Base-by-base conservation (phyloP, 1,284 basidiomycete genomes). In the Rhodotorula mucilaginosa region DNA sequence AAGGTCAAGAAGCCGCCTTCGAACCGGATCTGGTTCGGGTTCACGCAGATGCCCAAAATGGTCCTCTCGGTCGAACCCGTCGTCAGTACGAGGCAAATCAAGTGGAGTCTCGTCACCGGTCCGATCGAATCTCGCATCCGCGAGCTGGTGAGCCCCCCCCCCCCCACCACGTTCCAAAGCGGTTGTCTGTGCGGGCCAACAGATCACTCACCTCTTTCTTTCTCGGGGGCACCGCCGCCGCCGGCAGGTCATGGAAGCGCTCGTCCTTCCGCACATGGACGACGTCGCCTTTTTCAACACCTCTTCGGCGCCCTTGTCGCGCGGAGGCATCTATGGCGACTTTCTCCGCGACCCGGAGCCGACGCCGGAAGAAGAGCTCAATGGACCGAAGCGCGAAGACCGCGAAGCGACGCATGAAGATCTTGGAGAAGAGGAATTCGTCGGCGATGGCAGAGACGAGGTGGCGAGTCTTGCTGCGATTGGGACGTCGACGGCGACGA, bases 231-330 rank as follows among this genome's bases (percentile, higher is more conserved):
- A 7, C 34, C 7, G 34, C 26, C 26, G 26, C 34, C 7, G 34
- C 34, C 29, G 31, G 7, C 78, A 96, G 93, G 90, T 97, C 63
- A 86, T 88, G 77, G 96, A 99, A 78, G 95, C 93, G 0, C 86
- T 99, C 44, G 95, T 99, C 16, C 82, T 96, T 77, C 97, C 97
- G 13, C 93, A 97, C 82, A 96, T 97, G 92, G 96, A 99, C 81
- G 96, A 98, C 79, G 89, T 97, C 70, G 86, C 94, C 5, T 98
- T 95, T 86, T 98, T 97, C 80, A 90, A 96, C 80, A 95, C 79
- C 12, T 64, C 71, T n/a, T 48, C 69, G 13, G 75, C 82, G 7
- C 87, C 88, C 70, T 78, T 82, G 57, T 86, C 88, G 71, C 88
- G 96, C 58, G 96, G 95, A 62, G 96, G 94, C 4, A 91, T 99